Base-by-base conservation (phyloP, 352 stramenopile genomes). In the Pythium dissotocum region DNA sequence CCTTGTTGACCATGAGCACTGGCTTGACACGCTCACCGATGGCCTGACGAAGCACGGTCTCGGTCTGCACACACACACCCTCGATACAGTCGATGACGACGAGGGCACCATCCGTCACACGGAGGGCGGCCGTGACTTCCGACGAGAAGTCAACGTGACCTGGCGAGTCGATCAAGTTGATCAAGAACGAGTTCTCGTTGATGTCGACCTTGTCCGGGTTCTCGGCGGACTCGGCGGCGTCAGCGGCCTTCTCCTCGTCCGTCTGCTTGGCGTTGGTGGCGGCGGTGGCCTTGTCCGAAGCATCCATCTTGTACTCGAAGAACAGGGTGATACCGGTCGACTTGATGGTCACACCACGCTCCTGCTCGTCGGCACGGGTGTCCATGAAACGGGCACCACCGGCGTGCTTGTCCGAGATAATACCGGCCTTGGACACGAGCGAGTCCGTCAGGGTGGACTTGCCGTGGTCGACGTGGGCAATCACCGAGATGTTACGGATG, bases 61-160 rank as follows among this genome's bases (percentile, higher is more conserved):
- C 97, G 55, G 98, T 99, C 82, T 99, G 98, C 55, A 99, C 97
- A 73, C 97, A 99, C 49, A 99, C 98, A 78, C 98, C 98, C 76
- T 99, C 97, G 78, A 99, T 98, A 65, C 91, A 98, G 85, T 99
- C 98, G 21, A 99, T 97, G 58, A 99, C 97, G 52, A 99, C 97
- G 26, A 99, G 89, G 61, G 98, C 98, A 85, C 98, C 98, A 78
- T 99, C 98, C 67, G 97, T 99, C 55, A 99, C 97, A 97, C 97
- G 97, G 55, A 99, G 93, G 51, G 98, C 97, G 65, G 98, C 97
- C 61, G 97, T 99, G 57, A 99, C 98, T 82, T 99, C 98, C 26
- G 95, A 99, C 42, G 96, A 99, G 77, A 99, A 99, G 87, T 99
- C 98, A 79, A 99, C 98, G 97, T 99, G 98, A 93, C 98, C 98